These are phyloP conservation scores for Dipodascopsis tothii DNA, from an alignment of 805 yeast genomes.

Conservation along the genomic window DNA sequence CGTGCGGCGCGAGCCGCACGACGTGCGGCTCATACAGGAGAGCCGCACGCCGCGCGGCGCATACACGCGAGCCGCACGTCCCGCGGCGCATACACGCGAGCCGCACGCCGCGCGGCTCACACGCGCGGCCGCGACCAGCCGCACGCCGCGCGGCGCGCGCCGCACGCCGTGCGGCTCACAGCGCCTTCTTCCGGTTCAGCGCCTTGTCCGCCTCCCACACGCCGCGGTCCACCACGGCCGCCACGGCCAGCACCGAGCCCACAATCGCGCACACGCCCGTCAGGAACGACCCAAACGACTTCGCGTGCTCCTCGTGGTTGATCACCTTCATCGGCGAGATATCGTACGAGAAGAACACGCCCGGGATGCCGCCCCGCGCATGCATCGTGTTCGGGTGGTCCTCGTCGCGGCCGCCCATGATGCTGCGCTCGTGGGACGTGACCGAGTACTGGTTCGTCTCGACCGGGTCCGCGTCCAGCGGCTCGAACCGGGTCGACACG, in stretches of 20 bases:
- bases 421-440: conserved; percentile 79
- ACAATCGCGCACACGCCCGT: conserved; percentile 78
- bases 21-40: too few species aligned
- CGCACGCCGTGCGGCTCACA: too few species aligned
- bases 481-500: conserved; percentile 81
- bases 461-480: conserved; percentile 40
- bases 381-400: conserved; percentile 77
- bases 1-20: too few species aligned
- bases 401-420: conserved; percentile 77
- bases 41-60: too few species aligned
- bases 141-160: too few species aligned
- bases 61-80: too few species aligned
- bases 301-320: conserved; percentile 64
- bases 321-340: conserved; percentile 89
- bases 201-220: conserved; percentile 84
- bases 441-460: conserved; percentile 90
- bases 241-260: conserved; percentile 91
- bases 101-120: too few species aligned
- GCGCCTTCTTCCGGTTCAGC: conserved; percentile 44
- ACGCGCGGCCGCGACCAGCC: too few species aligned
- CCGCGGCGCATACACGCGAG: too few species aligned
- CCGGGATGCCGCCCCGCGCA: conserved; percentile 83
- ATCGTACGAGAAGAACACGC: conserved; percentile 79
- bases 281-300: conserved; percentile 75
- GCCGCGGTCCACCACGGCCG: conserved; percentile 78